phyloP scores from a whole-genome alignment of 2,329 filamentous ascomycete species.

The Ophiognomonia clavigignenti-juglandacearum region DNA sequence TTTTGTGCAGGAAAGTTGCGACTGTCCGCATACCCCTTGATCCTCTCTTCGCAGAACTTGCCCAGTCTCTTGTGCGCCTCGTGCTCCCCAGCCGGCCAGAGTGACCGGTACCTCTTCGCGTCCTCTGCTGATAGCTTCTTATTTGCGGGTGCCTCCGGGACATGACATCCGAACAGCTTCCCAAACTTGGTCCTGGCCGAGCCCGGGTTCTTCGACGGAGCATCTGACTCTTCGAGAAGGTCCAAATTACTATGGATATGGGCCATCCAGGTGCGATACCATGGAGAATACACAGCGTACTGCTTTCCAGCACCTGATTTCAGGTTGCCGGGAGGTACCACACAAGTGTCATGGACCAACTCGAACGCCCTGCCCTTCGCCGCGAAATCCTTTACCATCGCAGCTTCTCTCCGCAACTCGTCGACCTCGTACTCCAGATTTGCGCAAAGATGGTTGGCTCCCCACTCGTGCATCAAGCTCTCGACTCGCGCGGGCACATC shows the following conservation, averaged over 20 bases:
- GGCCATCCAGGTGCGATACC: conserved; percentile 72
- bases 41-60: conserved; percentile 63
- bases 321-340: conserved; percentile 70
- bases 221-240: conserved; percentile 56
- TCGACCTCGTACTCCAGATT: conserved; percentile 93
- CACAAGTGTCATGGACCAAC: conserved; percentile 75
- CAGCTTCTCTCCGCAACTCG: conserved; percentile 73
- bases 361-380: conserved; percentile 63
- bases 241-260: conserved; percentile 67
- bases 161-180: conserved; percentile 52
- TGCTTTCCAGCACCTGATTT: conserved; percentile 66
- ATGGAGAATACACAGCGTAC: conserved; percentile 80
- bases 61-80: conserved; percentile 61
- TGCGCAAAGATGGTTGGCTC: conserved; percentile 68
- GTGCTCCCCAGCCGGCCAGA: conserved; percentile 74
- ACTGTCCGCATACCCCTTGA: conserved; percentile 55
- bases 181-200: conserved; percentile 38
- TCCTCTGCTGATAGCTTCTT: conserved; percentile 59
- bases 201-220: conserved; percentile 51
- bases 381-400: conserved; percentile 56
- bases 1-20: conserved; percentile 62
- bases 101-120: conserved; percentile 45
- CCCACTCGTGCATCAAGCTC: conserved; percentile 66
- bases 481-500: conserved; percentile 57
- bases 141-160: conserved; percentile 58